Base-by-base conservation (phyloP, 768 basidiomycete genomes). In the Termitomyces eurrhizus region DNA sequence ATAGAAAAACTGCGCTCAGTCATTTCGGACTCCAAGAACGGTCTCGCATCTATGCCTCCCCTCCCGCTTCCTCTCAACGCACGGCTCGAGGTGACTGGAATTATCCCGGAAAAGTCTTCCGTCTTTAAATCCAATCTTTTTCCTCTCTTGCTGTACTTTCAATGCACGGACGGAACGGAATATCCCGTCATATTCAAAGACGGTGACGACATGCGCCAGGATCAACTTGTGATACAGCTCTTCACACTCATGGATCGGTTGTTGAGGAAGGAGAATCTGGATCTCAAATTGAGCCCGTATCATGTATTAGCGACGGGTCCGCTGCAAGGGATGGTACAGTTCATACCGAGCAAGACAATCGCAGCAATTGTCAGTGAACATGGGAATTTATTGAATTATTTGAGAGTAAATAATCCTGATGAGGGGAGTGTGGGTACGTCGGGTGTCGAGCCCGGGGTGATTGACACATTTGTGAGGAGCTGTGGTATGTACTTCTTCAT, bases 151-250 rank as follows among this genome's bases (percentile, higher is more conserved):
- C 79, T 99, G 18, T 93, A 90, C 72, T 96, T 98, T 73, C 88
- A 92, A 66, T 90, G 91, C 65, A 78, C 86, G 11, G 90, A 93
- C 59, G 88, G 91, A 11, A 82, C 86, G 16, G 92, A 95, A 69
- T 98, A 90, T 72, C 92, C 95, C 0, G 84, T 98, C 55, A 98
- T 99, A 62, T 98, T 98, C 82, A 99, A 98, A 74, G 95, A 98
- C 66, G 97, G 97, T 14, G 97, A 98, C 70, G 97, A 99, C 70
- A 89, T 98, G 82, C 88, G 97, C 24, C 97, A 99, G 73, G 97
- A 99, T 70, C 97, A 99, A 72, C 85, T 99, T 41, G 95, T 98
- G 32, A 90, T 98, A 53, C 97, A 99, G 73, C 80, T 98, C n/a
- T 95, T 99, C 73, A 97, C 95, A 16, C 84, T 99, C 32, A 99